Base-by-base conservation (phyloP, 179 eudicot species). In the Silene vulgaris region DNA sequence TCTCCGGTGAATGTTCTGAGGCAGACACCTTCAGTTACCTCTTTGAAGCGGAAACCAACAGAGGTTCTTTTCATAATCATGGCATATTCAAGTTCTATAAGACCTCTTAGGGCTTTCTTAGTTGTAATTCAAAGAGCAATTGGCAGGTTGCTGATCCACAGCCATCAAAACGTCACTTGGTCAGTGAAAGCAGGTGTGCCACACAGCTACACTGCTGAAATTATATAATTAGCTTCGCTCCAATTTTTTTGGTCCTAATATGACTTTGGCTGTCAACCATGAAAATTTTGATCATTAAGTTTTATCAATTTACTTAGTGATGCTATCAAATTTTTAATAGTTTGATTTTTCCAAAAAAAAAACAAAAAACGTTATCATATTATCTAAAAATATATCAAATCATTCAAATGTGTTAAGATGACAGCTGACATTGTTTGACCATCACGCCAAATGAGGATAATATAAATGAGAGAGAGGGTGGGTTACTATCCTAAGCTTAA, bases 141-240 rank as follows among this genome's bases (percentile, higher is more conserved):
- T 73, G 72, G 74, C 88, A 90, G 97, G 89, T 69, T 50, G 80
- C 84, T 74, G 69, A 75, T 80, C 78, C 83, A 60, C 83, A 72
- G 73, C 92, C 89, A 59, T 77, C 85, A 71, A 92, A 90, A 85
- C 96, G 94, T 59, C 83, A 82, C 71, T 82, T 90, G 72, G 80
- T 88, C 20, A 68, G 76, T 60, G 89, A 80, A 62, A 89, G 75
- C 87, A 92, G 97, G 96, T 90, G 63, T 69, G 56, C 32, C 69
- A 30, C 57, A 52, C 37, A 37, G 16, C 45, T 73, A 21, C 37
- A 56, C 43, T 61, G 71, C 45, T 59, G 64, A n/a, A 60, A 66
- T 71, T 37, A 5, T 32, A 54, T 54, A 13, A 45, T 20, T 63
- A 54, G 7, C 60, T 54, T 54, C 19, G 7, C 3, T 54, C 17